These are phyloP conservation scores for Dryas octopetala DNA, from an alignment of 306 rosid genomes.

Conservation along the genomic window DNA sequence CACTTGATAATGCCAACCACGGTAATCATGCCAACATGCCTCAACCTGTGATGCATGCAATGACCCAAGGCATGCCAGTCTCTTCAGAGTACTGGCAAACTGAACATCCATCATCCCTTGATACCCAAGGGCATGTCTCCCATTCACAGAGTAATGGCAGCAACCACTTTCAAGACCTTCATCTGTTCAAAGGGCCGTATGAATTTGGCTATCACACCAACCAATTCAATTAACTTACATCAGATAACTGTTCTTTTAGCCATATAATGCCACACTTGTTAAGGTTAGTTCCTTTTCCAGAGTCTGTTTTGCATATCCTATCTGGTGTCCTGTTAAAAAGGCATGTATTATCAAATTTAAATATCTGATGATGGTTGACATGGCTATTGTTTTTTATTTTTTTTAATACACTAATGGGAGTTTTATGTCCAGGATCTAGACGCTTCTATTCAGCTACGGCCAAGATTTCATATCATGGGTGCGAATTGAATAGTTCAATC, in stretches of 20 bases:
- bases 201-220: slow-evolving; percentile 48
- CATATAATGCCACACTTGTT: not conserved
- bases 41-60: slow-evolving; percentile 33
- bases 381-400: not conserved
- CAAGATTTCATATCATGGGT: not conserved
- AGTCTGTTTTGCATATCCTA: not conserved
- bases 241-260: not conserved
- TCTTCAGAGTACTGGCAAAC: slow-evolving; percentile 51
- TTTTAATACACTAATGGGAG: too few relatives aligned
- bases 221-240: slow-evolving; percentile 39
- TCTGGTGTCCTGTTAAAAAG: not conserved
- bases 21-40: slow-evolving; percentile 14
- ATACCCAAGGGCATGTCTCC: slow-evolving; percentile 27
- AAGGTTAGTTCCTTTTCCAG: slow-evolving; percentile 17
- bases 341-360: not conserved
- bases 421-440: too few relatives aligned
- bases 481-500: not conserved
- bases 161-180: slow-evolving; percentile 57
- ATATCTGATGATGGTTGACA: too few relatives aligned
- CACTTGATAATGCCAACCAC: slow-evolving; percentile 33
- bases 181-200: slow-evolving; percentile 41
- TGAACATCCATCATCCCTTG: slow-evolving; percentile 31
- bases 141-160: slow-evolving; percentile 29
- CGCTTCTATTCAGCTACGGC: not conserved
- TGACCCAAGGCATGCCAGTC: slow-evolving; percentile 34